Percentiles rank a stretch among this genome's conserved stretches.
These are phyloP conservation scores for Monosporozyma servazzii DNA, from an alignment of 805 yeast species.

Conservation along the genomic window DNA sequence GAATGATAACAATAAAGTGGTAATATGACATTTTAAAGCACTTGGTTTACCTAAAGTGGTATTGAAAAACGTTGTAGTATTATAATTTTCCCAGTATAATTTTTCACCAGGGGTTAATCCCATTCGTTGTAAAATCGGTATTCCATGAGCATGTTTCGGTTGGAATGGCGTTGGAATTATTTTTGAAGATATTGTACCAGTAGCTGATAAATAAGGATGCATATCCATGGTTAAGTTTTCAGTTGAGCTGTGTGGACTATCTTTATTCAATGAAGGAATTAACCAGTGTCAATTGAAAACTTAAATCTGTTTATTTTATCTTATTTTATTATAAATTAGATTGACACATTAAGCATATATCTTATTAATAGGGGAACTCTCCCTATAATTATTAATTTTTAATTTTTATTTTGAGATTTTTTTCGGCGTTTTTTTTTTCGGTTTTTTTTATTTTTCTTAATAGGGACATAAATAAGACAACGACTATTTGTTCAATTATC, in stretches of 20 bases:
- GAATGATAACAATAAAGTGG: conserved; percentile 36
- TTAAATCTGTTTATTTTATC: too few relatives aligned
- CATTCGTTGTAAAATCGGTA: conserved; percentile 56
- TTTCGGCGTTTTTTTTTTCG: background rate
- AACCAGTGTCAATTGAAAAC: too few relatives aligned
- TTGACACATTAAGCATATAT: too few relatives aligned
- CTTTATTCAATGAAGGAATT: too few relatives aligned
- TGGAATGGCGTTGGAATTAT: conserved; percentile 33
- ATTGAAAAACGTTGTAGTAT: conserved; percentile 67
- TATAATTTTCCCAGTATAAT: conserved; percentile 68
- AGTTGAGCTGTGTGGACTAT: too few relatives aligned
- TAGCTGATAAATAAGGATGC: too few relatives aligned
- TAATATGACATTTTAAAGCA: conserved; percentile 48
- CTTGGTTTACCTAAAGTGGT: conserved; percentile 38
- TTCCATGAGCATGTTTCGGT: conserved; percentile 48
- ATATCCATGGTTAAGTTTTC: too few relatives aligned
- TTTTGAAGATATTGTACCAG: background rate
- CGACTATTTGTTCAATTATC: too few relatives aligned
- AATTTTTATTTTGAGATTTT: too few relatives aligned
- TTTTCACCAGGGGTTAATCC: conserved; percentile 62
- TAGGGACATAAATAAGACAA: too few relatives aligned
- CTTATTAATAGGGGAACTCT: too few relatives aligned
- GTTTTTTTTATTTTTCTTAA: background rate
- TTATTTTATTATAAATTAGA: too few relatives aligned
- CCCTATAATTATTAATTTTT: background rate